phyloP scores from a whole-genome alignment of 192 early-diverging fungal species.

The Rhizophagus sp. region DNA sequence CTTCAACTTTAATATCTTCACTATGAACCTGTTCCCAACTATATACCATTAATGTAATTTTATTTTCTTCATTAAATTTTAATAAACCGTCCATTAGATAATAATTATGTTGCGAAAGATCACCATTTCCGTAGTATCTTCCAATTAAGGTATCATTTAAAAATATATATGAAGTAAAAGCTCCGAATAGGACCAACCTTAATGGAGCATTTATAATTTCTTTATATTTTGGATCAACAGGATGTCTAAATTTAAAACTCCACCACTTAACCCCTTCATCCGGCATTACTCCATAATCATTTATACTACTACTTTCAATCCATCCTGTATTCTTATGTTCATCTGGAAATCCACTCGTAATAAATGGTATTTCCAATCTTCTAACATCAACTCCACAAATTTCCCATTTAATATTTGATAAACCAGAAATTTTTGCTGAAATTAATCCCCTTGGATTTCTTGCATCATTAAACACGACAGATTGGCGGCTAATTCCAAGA shows the following conservation, averaged over 20 bases:
- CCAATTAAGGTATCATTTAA: slow-evolving; percentile 68
- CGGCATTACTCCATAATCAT: slow-evolving; percentile 23
- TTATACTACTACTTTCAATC: slow-evolving; percentile 32
- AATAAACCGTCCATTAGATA: slow-evolving; percentile 61
- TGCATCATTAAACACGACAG: slow-evolving; percentile 74
- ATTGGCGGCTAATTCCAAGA: slow-evolving; percentile 71
- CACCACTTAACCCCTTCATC: slow-evolving; percentile 41
- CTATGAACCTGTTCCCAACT: slow-evolving; percentile 31
- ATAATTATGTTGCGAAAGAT: slow-evolving; percentile 68
- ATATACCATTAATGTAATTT: slow-evolving; percentile 52
- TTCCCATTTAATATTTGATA: slow-evolving; percentile 62
- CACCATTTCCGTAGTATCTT: slow-evolving; percentile 69
- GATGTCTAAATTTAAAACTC: slow-evolving; percentile 33
- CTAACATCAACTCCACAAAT: slow-evolving; percentile 77
- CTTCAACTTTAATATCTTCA: slow-evolving; percentile 22
- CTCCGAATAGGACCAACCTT: slow-evolving; percentile 65
- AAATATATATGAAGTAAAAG: slow-evolving; percentile 66
- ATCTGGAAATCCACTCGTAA: slow-evolving; percentile 73
- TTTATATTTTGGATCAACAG: neutral
- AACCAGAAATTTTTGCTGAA: slow-evolving; percentile 61
- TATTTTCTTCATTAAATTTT: slow-evolving; percentile 38
- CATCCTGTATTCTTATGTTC: slow-evolving; percentile 50
- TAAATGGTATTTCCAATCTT: slow-evolving; percentile 55
- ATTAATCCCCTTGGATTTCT: slow-evolving; percentile 74
- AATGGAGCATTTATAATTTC: slow-evolving; percentile 53